Evolutionary conservation across 2,329 filamentous ascomycete species (phyloP), one percentile per base, ranked within the genome.

Genomic region (Colletotrichum cordylinicola): DNA sequence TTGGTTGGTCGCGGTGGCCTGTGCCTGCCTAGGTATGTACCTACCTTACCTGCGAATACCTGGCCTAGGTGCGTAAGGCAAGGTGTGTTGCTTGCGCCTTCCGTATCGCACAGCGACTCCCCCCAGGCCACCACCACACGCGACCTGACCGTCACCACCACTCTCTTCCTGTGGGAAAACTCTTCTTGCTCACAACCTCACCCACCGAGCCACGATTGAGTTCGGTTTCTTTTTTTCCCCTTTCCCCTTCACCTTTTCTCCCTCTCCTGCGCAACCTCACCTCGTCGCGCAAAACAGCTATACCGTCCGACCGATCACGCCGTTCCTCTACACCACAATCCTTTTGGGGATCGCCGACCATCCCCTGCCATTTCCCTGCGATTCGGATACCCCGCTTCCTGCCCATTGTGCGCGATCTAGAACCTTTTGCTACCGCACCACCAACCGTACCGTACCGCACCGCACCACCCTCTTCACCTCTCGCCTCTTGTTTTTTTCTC

Each of bases 331-430:
- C 33, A 68, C 56, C 70, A 74, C 74, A 52, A 74, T 29, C n/a
- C 70, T 76, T 52, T 60, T 58, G 65, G 70, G 74, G 74, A 76
- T 74, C 70, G 74, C 66, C 74, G 70, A 72, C 64, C 56, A 55
- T 74, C 74, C 74, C 69, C 77, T 78, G 66, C 75, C 55, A 70
- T 74, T 74, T 70, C 61, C 67, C 74, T 76, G 72, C 69, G 72
- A 77, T 72, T 77, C 75, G 72, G 69, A 77, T 78, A 78, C 77
- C 77, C 77, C 77, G 77, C 77, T 78, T 77, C 74, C 77, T 78
- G 69, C 76, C 75, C 62, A 78, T 75, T 77, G 75, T 78, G 77
- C 77, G 75, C 75, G 77, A 77, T 78, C 77, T 78, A 78, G 77
- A 78, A 78, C 77, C 72, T 75, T 77, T 77, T 77, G 75, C 74